These are phyloP conservation scores for Tanacetum coccineum DNA, from an alignment of 129 eudicot species.

Conservation along the genomic window DNA sequence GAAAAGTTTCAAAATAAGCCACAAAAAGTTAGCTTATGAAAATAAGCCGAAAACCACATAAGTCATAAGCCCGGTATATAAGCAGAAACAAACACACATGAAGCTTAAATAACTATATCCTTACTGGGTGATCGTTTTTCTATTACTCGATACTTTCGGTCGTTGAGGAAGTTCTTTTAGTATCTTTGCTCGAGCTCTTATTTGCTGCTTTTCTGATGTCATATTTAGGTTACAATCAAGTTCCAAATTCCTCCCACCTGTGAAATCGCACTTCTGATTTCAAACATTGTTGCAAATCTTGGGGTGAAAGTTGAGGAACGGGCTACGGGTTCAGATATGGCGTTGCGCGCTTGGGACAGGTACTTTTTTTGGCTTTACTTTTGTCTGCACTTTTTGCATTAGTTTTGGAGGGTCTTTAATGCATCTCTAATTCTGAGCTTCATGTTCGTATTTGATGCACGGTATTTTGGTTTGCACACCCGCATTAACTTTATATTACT, in stretches of 20 bases:
- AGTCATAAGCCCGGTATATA: too few species aligned
- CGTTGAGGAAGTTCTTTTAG: not conserved
- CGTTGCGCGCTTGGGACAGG: constrained; percentile 95
- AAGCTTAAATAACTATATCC: too few species aligned
- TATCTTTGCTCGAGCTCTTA: not conserved
- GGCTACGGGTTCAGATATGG: constrained; percentile 76
- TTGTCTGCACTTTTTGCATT: constrained; percentile 1
- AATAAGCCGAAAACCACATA: too few species aligned
- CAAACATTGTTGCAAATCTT: constrained; percentile 71
- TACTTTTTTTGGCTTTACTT: constrained; percentile 5
- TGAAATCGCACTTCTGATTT: constrained; percentile 69
- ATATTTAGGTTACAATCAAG: constrained; percentile 68
- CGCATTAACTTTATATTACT: constrained; percentile 9
- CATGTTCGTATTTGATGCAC: not conserved
- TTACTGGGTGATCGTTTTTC: too few species aligned
- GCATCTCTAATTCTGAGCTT: not conserved
- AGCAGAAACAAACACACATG: too few species aligned
- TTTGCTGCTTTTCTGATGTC: constrained; percentile 19
- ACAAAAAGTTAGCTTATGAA: too few species aligned
- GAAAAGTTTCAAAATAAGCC: too few species aligned
- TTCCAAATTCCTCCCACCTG: constrained; percentile 87
- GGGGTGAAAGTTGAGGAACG: constrained; percentile 68
- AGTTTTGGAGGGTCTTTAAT: not conserved
- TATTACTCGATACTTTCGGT: too few species aligned
- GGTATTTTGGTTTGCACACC: constrained; percentile 5